A percentile compares a stretch with the other conserved stretches of the same genome.
phyloP scores from a whole-genome alignment of 768 basidiomycete genomes.

The Boletus tylopilopsis region DNA sequence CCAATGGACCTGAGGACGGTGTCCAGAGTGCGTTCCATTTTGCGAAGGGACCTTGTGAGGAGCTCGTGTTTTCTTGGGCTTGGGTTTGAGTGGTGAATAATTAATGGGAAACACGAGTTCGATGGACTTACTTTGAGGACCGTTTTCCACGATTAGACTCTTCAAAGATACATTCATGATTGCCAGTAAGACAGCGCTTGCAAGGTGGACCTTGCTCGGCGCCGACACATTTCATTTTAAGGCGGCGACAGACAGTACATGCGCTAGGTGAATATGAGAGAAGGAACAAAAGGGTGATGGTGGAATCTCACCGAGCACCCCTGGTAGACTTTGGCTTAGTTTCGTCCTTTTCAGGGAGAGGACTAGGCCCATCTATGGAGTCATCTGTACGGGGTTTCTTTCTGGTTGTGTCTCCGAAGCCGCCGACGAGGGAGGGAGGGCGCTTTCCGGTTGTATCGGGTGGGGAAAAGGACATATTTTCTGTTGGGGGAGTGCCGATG shows the following conservation, averaged over 20 bases:
- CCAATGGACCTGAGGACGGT: slow-evolving; percentile 87
- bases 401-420: slow-evolving; percentile 37
- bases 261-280: slow-evolving; percentile 49
- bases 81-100: slow-evolving; percentile 28
- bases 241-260: slow-evolving; percentile 85
- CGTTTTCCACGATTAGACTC: slow-evolving; percentile 95
- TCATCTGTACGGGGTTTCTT: slow-evolving; percentile 65
- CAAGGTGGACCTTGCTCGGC: slow-evolving; percentile 90
- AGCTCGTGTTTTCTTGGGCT: slow-evolving; percentile 76
- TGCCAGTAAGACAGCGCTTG: slow-evolving; percentile 75
- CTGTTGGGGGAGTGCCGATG: slow-evolving; percentile 68
- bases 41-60: slow-evolving; percentile 73
- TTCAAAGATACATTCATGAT: slow-evolving; percentile 94
- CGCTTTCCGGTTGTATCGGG: slow-evolving; percentile 65
- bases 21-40: slow-evolving; percentile 92
- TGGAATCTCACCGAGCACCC: slow-evolving; percentile 65
- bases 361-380: slow-evolving; percentile 46
- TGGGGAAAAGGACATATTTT: slow-evolving; percentile 49
- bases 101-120: slow-evolving; percentile 15
- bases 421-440: slow-evolving; percentile 45
- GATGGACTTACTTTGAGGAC: slow-evolving; percentile 61
- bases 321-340: slow-evolving; percentile 79
- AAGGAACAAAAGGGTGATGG: not conserved
- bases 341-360: slow-evolving; percentile 57
- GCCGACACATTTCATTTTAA: slow-evolving; percentile 93